Conservation (phyloP, 352 stramenopile genomes). For the Phytopythium aichiense region DNA sequence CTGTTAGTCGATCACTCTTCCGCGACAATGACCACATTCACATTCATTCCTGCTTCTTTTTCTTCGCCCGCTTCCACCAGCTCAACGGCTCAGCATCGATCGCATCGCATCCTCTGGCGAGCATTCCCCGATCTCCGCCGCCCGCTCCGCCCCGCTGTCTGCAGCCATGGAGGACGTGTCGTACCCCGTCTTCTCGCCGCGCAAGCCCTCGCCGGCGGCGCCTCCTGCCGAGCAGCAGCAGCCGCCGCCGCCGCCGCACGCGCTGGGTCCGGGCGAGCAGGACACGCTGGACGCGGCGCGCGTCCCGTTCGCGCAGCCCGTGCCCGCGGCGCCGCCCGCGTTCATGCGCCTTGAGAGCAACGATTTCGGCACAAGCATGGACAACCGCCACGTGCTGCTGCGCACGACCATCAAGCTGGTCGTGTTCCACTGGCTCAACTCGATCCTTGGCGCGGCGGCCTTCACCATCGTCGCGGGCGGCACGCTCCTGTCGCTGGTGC, state of each 20-base stretch:
- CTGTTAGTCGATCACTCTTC: neutral
- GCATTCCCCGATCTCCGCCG: slow-evolving; percentile 1
- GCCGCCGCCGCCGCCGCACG: neutral
- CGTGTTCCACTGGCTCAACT: slow-evolving; percentile 62
- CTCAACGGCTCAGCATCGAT: neutral
- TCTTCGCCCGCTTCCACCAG: neutral
- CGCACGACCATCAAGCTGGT: slow-evolving; percentile 40
- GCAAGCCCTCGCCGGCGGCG: slow-evolving; percentile 13
- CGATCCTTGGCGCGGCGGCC: slow-evolving; percentile 31
- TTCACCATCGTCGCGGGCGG: slow-evolving; percentile 43
- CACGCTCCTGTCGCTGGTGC: slow-evolving; percentile 24
- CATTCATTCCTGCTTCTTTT: neutral
- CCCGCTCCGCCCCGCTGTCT: neutral
- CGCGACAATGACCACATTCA: neutral
- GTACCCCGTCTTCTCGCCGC: slow-evolving; percentile 27
- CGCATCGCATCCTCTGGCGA: neutral
- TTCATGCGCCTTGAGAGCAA: slow-evolving; percentile 12
- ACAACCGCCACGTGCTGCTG: slow-evolving; percentile 19
- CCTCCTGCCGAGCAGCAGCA: neutral
- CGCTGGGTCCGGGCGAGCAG: slow-evolving; percentile 11
- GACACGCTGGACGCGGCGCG: slow-evolving; percentile 3
- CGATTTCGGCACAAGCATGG: slow-evolving; percentile 11
- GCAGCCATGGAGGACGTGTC: slow-evolving; percentile 13
- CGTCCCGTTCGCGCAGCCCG: slow-evolving; percentile 6
- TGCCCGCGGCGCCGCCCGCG: slow-evolving; percentile 8